These are phyloP conservation scores for Glycyrrhiza uralensis DNA, from an alignment of 306 rosid genomes.

Conservation along the genomic window DNA sequence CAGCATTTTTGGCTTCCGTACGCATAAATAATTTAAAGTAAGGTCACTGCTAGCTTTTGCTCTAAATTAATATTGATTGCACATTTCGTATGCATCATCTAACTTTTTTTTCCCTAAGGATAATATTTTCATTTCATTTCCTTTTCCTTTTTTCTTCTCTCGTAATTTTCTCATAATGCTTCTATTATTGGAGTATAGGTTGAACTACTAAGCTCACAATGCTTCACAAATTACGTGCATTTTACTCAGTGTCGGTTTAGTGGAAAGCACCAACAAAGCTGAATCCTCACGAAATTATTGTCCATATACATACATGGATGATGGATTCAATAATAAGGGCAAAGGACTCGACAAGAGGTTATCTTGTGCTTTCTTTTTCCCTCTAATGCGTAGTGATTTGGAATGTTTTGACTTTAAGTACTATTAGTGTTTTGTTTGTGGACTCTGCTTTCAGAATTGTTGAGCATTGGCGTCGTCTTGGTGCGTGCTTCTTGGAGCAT, in stretches of 20 bases:
- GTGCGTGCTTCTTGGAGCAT: constrained; percentile 13
- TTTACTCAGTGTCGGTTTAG: constrained; percentile 24
- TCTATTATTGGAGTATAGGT: constrained; percentile 6
- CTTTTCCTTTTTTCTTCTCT: not conserved
- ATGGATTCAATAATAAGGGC: constrained; percentile 9
- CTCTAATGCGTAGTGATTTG: constrained; percentile 34
- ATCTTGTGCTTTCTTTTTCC: not conserved
- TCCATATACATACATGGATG: constrained; percentile 15
- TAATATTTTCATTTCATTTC: not conserved
- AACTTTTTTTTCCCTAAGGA: not conserved
- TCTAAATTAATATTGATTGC: constrained; percentile 14
- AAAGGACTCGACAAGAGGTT: not conserved
- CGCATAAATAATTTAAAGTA: not conserved
- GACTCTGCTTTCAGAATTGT: not conserved
- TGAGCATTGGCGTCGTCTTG: not conserved
- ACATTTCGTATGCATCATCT: not conserved
- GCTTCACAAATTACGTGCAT: constrained; percentile 14
- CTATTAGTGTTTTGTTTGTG: constrained; percentile 20
- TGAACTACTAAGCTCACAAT: too few species aligned
- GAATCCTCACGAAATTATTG: constrained; percentile 16
- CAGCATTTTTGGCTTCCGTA: too few species aligned
- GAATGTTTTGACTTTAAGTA: constrained; percentile 12
- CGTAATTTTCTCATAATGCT: not conserved
- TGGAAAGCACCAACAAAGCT: constrained; percentile 29
- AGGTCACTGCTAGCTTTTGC: too few species aligned